Base-by-base conservation (phyloP, 345 rosid species). In the Crucihimalaya himalaica region DNA sequence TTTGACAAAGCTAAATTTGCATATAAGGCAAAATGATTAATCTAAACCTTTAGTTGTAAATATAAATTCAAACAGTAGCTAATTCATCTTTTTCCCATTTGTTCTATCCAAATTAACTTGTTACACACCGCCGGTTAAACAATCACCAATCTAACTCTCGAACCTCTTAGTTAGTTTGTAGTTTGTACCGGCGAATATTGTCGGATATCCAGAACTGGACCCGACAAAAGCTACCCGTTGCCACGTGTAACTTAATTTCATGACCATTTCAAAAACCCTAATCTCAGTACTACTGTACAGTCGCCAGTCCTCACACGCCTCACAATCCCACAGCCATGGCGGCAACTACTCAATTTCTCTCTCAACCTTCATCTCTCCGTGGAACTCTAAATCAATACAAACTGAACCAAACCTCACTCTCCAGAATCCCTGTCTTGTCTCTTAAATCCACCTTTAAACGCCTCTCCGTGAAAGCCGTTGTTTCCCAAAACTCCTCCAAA, bases 381-480 rank as follows among this genome's bases (percentile, higher is more conserved):
- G 77, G 64, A 78, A 76, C 82, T 70, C 70, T 76, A 72, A 80
- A 59, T 2, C 81, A 32, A 31, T 42, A 79, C 74, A 76, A 64
- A 46, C 58, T 74, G 31, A 77, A 74, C 11, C 89, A 73, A 75
- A 62, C 70, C 75, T 83, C 83, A 46, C 63, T 73, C 74, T 47
- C 76, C 54, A 81, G 83, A 77, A 4, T 59, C 78, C 62, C 85
- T 8, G n/a, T 66, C 70, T 53, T 83, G n/a, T 70, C 88, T 18
- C 74, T 84, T 14, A 86, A 60, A 11, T 67, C 74, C 65, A 53
- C 76, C 18, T 45, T 27, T 1, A 80, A 60, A 6, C 82, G 80
- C 76, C 56, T 82, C 67, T 82, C 89, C 55, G 76, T 89, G 9
- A 84, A 71, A 59, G 87, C 90, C 63, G 84, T 78, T 72, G 51